Conservation (phyloP, 495 filamentous ascomycete species). For the Extremus antarcticus region DNA sequence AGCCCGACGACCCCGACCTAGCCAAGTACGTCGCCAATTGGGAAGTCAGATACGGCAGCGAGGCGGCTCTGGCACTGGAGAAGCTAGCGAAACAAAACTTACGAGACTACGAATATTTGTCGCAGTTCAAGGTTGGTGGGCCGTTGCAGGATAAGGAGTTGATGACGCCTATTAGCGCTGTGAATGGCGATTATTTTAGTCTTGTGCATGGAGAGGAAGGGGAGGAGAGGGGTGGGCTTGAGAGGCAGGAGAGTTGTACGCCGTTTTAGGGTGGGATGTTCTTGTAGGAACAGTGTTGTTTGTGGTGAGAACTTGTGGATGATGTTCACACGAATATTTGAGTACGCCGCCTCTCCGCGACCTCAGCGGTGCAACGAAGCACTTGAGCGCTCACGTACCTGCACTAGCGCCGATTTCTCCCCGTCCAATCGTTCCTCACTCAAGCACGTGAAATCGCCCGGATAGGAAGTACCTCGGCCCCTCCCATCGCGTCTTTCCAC, state of each 20-base stretch:
- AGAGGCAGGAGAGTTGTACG: neutral
- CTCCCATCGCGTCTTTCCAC: no score
- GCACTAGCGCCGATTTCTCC: no score
- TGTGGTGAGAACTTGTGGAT: neutral
- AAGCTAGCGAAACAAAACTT: neutral
- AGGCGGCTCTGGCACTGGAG: neutral
- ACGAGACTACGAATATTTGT: constrained; percentile 2
- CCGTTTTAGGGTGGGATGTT: neutral
- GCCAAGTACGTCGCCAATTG: neutral
- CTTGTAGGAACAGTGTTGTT: no score
- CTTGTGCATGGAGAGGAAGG: neutral
- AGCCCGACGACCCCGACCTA: neutral
- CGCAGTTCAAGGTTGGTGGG: neutral
- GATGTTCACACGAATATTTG: no score
- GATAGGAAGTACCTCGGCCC: no score
- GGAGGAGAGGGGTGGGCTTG: neutral
- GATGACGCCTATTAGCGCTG: neutral
- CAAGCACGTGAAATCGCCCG: no score
- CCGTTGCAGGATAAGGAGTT: neutral
- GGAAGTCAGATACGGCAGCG: neutral
- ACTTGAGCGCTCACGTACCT: no score
- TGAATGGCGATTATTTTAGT: neutral
- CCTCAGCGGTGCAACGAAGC: no score
- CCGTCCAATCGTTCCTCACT: no score
- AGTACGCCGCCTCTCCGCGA: no score